Base-by-base conservation (phyloP, 106 monocot species). In the Narthecium ossifragum region DNA sequence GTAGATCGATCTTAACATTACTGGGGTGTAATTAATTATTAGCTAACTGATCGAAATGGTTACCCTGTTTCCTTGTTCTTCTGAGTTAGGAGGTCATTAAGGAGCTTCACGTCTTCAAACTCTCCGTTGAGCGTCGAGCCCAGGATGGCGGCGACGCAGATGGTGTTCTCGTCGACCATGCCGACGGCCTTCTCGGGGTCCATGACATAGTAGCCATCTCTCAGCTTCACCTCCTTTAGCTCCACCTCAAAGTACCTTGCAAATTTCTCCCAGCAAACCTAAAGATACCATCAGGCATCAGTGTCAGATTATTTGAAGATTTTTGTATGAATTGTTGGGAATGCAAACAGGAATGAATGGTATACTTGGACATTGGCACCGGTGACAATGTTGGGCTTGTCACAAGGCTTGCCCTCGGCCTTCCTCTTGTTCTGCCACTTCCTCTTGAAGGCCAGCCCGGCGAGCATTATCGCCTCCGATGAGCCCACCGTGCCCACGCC, bases 181-280 rank as follows among this genome's bases (percentile, higher is more conserved):
- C 79, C 82, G 0, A 82, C 86, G 0, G 86, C 86, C 62, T 82
- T 75, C 46, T 69, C 69, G 8, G 86, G 86, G 71, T 86, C 78
- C 86, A 86, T 86, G 2, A 86, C 86, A 45, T 82, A 86, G 50
- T 72, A 86, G 0, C 81, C 86, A 14, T 86, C 82, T 17, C 75
- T 65, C 13, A 86, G 45, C 40, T 82, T 78, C 62, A 86, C 86
- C 59, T 86, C 75, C 63, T 78, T 86, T 53, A 82, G 51, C 24
- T 86, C 86, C 8, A 86, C 86, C 21, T 86, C 86, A 33, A 86
- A 86, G 57, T 86, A 86, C 51, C 75, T 59, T 0, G 82, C 78
- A 55, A 86, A 86, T 46, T 87, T 87, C 48, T 87, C 86, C 86
- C 86, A 87, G 14, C 74, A 74, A 34, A 86, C 86, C 86, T 86